These are phyloP conservation scores for Pichia sp. DNA, from an alignment of 1,139 yeast genomes.

Conservation along the genomic window DNA sequence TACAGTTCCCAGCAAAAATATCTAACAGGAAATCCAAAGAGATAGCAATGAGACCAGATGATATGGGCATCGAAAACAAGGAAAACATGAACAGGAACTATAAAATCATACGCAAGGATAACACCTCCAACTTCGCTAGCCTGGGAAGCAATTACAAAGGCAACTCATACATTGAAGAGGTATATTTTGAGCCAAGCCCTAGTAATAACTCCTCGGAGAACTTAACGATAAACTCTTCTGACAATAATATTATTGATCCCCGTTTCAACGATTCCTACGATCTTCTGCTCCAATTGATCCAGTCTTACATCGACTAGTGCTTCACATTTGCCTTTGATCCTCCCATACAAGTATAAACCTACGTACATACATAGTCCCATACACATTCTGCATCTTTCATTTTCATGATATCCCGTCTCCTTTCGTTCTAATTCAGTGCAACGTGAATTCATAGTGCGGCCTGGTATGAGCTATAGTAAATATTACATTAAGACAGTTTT, in stretches of 20 bases:
- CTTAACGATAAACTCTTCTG: background rate
- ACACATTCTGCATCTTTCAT: background rate
- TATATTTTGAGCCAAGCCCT: background rate
- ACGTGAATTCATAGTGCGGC: background rate
- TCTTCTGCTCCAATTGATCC: slow-evolving; percentile 8
- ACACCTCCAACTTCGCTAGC: background rate
- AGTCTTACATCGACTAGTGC: slow-evolving; percentile 7
- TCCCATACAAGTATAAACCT: background rate
- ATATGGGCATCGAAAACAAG: background rate
- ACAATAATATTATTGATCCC: background rate
- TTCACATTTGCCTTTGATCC: background rate
- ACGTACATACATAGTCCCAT: too few relatives aligned
- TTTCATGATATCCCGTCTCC: background rate
- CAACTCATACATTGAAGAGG: background rate
- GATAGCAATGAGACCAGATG: background rate
- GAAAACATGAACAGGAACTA: background rate
- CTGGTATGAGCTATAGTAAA: background rate
- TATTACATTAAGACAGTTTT: background rate
- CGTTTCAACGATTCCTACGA: slow-evolving; percentile 4
- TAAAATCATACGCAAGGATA: background rate
- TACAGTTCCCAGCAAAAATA: slow-evolving; percentile 28
- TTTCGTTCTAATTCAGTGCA: background rate
- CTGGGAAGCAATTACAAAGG: background rate
- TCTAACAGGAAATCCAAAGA: slow-evolving; percentile 11
- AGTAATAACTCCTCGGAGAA: background rate